Base-by-base conservation (phyloP, 1,139 yeast genomes). In the Pichia sp. region DNA sequence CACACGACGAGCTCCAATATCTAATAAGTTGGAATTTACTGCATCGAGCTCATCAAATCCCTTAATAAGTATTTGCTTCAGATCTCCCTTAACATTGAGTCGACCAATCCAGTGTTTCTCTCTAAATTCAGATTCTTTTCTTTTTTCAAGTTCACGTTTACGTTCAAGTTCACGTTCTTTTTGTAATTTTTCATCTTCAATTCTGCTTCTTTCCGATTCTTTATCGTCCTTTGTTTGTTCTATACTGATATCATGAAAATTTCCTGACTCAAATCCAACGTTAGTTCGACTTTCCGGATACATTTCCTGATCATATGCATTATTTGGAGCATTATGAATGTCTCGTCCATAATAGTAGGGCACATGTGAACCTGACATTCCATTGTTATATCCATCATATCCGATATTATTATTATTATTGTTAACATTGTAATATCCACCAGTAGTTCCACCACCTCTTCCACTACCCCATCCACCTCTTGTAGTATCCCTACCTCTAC, bases 61-160 rank as follows among this genome's bases (percentile, higher is more conserved):
- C 18, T 47, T 49, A 18, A 35, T 39, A 5, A 63, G 9, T 4
- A 50, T 34, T 18, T 43, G 47, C 41, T 56, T 57, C 1, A 44
- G 27, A 4, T 56, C 59, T 11, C 63, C 62, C 1, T 48, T 32
- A 7, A 56, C 49, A 10, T 57, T 50, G 11, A 63, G 53, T 38
- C 66, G 41, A 10, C 53, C 47, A 5, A 62, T 51, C 66, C 66
- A 63, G 39, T 63, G 65, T 30, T 56, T 52, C 32, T 55, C 59
- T 7, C 43, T 45, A 4, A 52, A 47, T 10, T 45, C 53, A 25
- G 42, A 39, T 37, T 46, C 44, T 9, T 43, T 50, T 28, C 39
- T 42, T 7, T 34, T 38, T 11, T 42, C 51, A 26, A 10, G 42
- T 31, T 44, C 48, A 18, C 37, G 48, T 37, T 36, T 29, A 26